Evolutionary conservation across 2,329 filamentous ascomycete genomes (phyloP).

Genomic region (Cercospora janseana): DNA sequence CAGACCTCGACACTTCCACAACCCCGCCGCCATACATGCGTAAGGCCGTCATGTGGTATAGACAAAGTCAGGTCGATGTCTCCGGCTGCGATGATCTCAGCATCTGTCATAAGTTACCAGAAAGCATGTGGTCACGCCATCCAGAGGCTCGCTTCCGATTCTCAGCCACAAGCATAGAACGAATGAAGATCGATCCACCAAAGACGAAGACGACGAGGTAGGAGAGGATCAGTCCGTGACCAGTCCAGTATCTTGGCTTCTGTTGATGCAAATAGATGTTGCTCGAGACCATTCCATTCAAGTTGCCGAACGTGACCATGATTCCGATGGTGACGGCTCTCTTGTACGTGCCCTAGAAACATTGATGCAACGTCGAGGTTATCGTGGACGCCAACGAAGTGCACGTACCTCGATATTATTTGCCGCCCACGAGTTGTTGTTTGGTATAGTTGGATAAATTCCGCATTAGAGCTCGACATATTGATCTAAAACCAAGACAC

Average conservation of each 20-base stretch:
- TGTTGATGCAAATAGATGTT: slow-evolving; percentile 65
- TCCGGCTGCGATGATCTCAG: slow-evolving; percentile 62
- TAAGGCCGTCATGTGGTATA: background rate
- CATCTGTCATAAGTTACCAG: too few relatives aligned
- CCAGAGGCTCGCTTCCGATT: slow-evolving; percentile 67
- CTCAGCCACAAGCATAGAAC: slow-evolving; percentile 61
- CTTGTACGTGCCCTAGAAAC: slow-evolving; percentile 90
- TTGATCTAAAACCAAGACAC: too few relatives aligned
- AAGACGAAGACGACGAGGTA: slow-evolving; percentile 64
- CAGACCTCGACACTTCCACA: too few relatives aligned
- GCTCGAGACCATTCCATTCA: slow-evolving; percentile 78
- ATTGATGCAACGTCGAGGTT: too few relatives aligned
- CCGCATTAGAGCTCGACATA: too few relatives aligned
- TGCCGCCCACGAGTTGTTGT: too few relatives aligned
- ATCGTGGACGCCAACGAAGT: too few relatives aligned
- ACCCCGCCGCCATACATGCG: too few relatives aligned
- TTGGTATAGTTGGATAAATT: too few relatives aligned
- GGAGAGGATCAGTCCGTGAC: slow-evolving; percentile 71
- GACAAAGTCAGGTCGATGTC: background rate
- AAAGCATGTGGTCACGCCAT: slow-evolving; percentile 61
- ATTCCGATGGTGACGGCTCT: slow-evolving; percentile 81
- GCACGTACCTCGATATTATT: too few relatives aligned
- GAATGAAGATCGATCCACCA: slow-evolving; percentile 66
- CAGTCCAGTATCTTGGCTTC: slow-evolving; percentile 43
- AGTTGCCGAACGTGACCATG: slow-evolving; percentile 84